Evolutionary conservation across 2,329 filamentous ascomycete genomes (phyloP), one percentile per base, ranked within the genome.

Genomic region (Nigrospora oryzae): DNA sequence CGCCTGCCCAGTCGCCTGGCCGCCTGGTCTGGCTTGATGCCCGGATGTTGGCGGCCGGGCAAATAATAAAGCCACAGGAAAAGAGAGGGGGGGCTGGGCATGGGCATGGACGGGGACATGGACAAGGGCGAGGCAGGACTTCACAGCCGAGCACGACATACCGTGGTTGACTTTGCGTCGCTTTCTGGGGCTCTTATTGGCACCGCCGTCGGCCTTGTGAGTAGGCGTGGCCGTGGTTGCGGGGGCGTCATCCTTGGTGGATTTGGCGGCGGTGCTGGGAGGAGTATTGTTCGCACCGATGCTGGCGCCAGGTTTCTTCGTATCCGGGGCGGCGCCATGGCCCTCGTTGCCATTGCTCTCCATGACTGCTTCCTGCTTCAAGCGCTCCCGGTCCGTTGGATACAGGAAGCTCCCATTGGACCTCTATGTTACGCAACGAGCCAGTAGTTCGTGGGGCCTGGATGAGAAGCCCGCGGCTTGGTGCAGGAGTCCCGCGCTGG

Each of bases 151-250:
- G 53, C 53, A 58, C 46, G 55, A 67, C 82, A 70, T 79, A 90
- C 86, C 86, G 70, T 91, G 86, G 71, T 89, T 90, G 56, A 91
- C 86, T 71, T 91, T 91, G 73, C 86, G 84, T 69, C 86, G 78
- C 75, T 89, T 90, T 71, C 88, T 90, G 40, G 84, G 82, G 63
- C 80, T 86, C 65, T 77, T 74, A 53, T 68, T 55, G 49, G 55
- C 49, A 49, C 63, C 57, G 55, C 56, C 58, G 54, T 53, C 49
- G 55, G 60, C 57, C 30, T 62, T 58, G 42, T 41, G 39, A 23
- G 33, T 42, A 28, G 23, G 23, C n/a, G 40, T 17, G 32, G 33
- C 35, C 32, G 40, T 42, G 33, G 46, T 48, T 36, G 52, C 49
- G 35, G 48, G 47, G 11, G 46, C 15, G 38, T 30, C 48, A 35